These are phyloP conservation scores for Pseudopithomyces maydicus DNA, from an alignment of 2,329 filamentous ascomycete species.

Conservation along the genomic window DNA sequence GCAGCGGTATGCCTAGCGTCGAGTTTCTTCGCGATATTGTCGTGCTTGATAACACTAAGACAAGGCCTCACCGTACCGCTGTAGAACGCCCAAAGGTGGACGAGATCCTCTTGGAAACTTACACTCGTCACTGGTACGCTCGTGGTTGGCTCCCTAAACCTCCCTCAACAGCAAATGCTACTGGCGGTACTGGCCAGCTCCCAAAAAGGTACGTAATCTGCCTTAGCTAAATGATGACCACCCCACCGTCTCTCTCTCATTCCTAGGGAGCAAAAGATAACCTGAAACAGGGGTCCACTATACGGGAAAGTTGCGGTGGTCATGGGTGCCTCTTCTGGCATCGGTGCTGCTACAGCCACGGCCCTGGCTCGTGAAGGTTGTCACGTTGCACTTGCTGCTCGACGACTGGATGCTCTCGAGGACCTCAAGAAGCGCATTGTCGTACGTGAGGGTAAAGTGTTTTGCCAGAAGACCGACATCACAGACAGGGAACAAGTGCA, in stretches of 20 bases:
- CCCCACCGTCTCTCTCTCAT: neutral
- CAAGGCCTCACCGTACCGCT: slow-evolving; percentile 62
- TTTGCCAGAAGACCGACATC: slow-evolving; percentile 74
- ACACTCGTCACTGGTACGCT: slow-evolving; percentile 79
- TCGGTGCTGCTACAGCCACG: slow-evolving; percentile 74
- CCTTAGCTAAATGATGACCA: neutral
- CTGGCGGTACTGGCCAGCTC: slow-evolving; percentile 51
- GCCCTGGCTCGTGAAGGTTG: slow-evolving; percentile 74
- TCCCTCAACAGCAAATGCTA: slow-evolving; percentile 58
- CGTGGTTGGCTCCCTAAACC: slow-evolving; percentile 74
- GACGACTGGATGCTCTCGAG: slow-evolving; percentile 71
- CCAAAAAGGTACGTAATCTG: slow-evolving; percentile 41
- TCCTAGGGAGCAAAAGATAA: neutral
- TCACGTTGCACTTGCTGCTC: slow-evolving; percentile 73
- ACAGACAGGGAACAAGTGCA: slow-evolving; percentile 70
- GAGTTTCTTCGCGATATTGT: slow-evolving; percentile 74
- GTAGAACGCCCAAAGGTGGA: slow-evolving; percentile 73
- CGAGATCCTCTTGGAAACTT: slow-evolving; percentile 72
- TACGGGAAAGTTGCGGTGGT: slow-evolving; percentile 74
- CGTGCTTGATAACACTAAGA: slow-evolving; percentile 73
- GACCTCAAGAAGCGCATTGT: slow-evolving; percentile 66
- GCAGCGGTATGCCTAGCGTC: slow-evolving; percentile 78
- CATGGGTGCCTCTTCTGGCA: slow-evolving; percentile 80
- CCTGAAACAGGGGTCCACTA: slow-evolving; percentile 57
- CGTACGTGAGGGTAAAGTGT: slow-evolving; percentile 65